Evolutionary conservation across 352 stramenopile species (phyloP), one percentile per base, ranked within the genome.

Genomic region (Phytopythium cucurbitacearum): DNA sequence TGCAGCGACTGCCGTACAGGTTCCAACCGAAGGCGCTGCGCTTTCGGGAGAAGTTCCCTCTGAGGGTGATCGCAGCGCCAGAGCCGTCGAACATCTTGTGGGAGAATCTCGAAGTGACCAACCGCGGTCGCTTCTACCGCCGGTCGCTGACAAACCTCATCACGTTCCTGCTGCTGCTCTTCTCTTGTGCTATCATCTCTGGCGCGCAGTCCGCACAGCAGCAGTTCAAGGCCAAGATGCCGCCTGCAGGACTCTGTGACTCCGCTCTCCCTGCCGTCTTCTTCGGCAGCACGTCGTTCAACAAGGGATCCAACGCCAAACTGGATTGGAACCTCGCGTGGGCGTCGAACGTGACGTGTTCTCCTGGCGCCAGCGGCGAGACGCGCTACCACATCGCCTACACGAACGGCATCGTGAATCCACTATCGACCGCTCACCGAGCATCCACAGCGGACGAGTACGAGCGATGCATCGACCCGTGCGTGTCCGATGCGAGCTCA

Each of bases 61-160:
- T 95, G 11, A 66, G 63, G 8, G 78, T 95, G 0, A 33, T 53
- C 1, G 45, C 69, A 11, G 85, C 85, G 0, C 80, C 82, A 0
- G 85, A 95, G 49, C 85, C 85, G 21, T 91, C 81, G 1, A 93
- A 95, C 46, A 94, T 95, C 44, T 62, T 94, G 45, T 95, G 85
- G 85, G 85, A 95, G 51, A 95, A 93, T 48, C 67, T 94, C 0
- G 83, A 94, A 52, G 66, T 85, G 6, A 85, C 84, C 33, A 39
- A 75, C n/a, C 62, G 63, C 40, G 77, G 70, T 0, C 79, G 85
- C 12, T 73, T 85, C 8, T 69, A 85, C 36, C 68, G 85, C 0
- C 80, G 83, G 9, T 77, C 71, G 34, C 69, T 91, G 11, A 91
- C 80, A 2, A 85, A 85, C 40, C 66, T 85, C 1, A 57, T 91